Percentiles rank a stretch among this genome's conserved stretches.
Evolutionary conservation across 2,329 filamentous ascomycete genomes (phyloP).

Genomic region (Sporothrix inflata): DNA sequence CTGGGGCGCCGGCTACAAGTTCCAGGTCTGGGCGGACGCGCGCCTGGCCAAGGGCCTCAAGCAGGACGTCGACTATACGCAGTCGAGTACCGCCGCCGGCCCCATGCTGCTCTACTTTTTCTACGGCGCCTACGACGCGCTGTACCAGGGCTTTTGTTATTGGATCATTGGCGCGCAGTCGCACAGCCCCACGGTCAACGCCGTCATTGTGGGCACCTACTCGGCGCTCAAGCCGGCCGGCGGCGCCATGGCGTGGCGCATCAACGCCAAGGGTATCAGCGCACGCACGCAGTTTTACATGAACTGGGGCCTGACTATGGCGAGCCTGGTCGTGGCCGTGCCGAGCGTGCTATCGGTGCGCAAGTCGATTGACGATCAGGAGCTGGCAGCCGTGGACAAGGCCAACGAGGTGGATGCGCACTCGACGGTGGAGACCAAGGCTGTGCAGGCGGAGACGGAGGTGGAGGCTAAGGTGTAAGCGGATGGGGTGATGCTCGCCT

Average conservation of each 20-base stretch:
- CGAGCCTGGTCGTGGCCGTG: slow-evolving; percentile 47
- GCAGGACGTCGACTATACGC: slow-evolving; percentile 44
- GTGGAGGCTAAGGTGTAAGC: not conserved
- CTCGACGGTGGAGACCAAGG: not conserved
- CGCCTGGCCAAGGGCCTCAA: slow-evolving; percentile 42
- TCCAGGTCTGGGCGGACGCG: slow-evolving; percentile 60
- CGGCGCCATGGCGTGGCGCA: slow-evolving; percentile 37
- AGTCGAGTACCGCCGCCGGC: slow-evolving; percentile 25
- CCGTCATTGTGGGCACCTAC: slow-evolving; percentile 52
- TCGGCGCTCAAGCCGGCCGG: slow-evolving; percentile 48
- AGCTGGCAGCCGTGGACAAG: slow-evolving; percentile 34
- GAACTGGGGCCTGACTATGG: slow-evolving; percentile 52
- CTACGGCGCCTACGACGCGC: slow-evolving; percentile 69
- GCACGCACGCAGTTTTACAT: slow-evolving; percentile 49
- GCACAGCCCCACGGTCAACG: slow-evolving; percentile 47
- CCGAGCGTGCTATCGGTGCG: slow-evolving; percentile 48
- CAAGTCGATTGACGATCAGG: slow-evolving; percentile 37
- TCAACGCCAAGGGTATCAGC: slow-evolving; percentile 52
- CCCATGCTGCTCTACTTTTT: slow-evolving; percentile 71
- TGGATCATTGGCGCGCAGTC: slow-evolving; percentile 56
- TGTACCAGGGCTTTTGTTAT: slow-evolving; percentile 68
- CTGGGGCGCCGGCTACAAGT: slow-evolving; percentile 66
- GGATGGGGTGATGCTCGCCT: no score
- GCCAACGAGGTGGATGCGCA: slow-evolving; percentile 10
- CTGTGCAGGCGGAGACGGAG: not conserved